Percentiles rank a stretch among this genome's conserved stretches.
Evolutionary conservation across 2,329 filamentous ascomycete species (phyloP).

Genomic region (Clonostachys rhizophaga): DNA sequence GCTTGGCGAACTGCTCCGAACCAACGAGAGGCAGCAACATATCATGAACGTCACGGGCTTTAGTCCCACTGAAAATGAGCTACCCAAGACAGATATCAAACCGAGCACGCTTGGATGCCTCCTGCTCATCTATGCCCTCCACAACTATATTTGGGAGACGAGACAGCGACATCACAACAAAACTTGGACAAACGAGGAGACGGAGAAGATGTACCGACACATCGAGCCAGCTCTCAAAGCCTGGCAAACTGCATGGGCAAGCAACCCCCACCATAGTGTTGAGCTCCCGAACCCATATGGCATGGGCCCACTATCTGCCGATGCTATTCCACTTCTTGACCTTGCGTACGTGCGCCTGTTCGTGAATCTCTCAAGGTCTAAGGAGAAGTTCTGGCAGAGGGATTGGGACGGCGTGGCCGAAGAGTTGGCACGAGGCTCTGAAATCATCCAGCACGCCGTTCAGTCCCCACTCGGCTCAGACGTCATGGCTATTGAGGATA

Average conservation of each 20-base stretch:
- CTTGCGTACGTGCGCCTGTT: slow-evolving; percentile 89
- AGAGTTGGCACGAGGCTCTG: slow-evolving; percentile 73
- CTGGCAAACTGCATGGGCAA: slow-evolving; percentile 91
- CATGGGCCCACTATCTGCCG: slow-evolving; percentile 76
- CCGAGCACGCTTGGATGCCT: slow-evolving; percentile 92
- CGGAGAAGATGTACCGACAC: slow-evolving; percentile 91
- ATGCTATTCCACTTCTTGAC: slow-evolving; percentile 86
- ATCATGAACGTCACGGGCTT: slow-evolving; percentile 8
- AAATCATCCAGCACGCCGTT: slow-evolving; percentile 70
- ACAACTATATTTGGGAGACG: slow-evolving; percentile 99
- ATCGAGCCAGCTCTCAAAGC: slow-evolving; percentile 91
- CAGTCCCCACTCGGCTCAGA: slow-evolving; percentile 51
- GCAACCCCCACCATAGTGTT: slow-evolving; percentile 77
- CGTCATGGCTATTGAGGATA: slow-evolving; percentile 33
- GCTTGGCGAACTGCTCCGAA: slow-evolving; percentile 73
- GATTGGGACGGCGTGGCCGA: slow-evolving; percentile 91
- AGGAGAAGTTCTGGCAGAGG: slow-evolving; percentile 90
- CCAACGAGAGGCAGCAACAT: slow-evolving; percentile 63
- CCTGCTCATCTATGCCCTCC: slow-evolving; percentile 86
- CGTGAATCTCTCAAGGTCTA: slow-evolving; percentile 86
- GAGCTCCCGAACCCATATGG: slow-evolving; percentile 83
- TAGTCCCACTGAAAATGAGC: slow-evolving; percentile 22
- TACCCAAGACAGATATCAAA: slow-evolving; percentile 58
- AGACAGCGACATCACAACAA: slow-evolving; percentile 84
- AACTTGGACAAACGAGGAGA: slow-evolving; percentile 87